phyloP scores from a whole-genome alignment of 2,329 filamentous ascomycete species.

The Zymoseptoria passerinii region DNA sequence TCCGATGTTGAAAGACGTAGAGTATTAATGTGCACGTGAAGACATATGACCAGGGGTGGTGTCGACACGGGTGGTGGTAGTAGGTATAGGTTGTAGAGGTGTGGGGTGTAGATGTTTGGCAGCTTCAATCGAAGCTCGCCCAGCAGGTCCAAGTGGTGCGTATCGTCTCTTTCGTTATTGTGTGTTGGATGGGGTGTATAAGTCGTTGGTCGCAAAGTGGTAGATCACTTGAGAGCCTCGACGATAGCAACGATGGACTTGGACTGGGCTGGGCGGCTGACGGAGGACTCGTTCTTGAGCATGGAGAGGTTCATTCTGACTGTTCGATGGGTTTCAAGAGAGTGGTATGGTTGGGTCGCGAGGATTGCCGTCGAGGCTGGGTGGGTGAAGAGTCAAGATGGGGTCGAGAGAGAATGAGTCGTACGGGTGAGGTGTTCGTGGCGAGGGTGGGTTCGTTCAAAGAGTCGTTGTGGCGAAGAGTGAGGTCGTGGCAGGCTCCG shows the following conservation, averaged over 20 bases:
- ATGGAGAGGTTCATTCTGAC: slow-evolving; percentile 21
- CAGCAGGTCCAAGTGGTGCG: slow-evolving; percentile 15
- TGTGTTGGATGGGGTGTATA: background rate
- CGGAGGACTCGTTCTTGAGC: slow-evolving; percentile 13
- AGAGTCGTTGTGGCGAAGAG: background rate
- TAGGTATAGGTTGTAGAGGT: background rate
- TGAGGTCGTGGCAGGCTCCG: background rate
- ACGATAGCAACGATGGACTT: slow-evolving; percentile 21
- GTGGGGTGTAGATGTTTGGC: background rate
- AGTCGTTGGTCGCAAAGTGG: slow-evolving; percentile 1
- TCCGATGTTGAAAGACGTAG: slow-evolving; percentile 25
- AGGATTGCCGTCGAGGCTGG: slow-evolving; percentile 15
- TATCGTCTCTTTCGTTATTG: slow-evolving; percentile 15
- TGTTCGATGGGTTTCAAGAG: slow-evolving; percentile 3
- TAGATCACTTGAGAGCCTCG: slow-evolving; percentile 12
- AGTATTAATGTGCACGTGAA: slow-evolving; percentile 7
- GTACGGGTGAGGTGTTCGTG: background rate
- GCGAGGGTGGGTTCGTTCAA: background rate
- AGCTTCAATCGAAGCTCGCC: slow-evolving; percentile 6
- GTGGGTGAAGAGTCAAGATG: slow-evolving; percentile 14
- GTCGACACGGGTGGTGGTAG: slow-evolving; percentile 1
- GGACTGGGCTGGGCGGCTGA: slow-evolving; percentile 19
- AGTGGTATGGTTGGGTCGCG: slow-evolving; percentile 16
- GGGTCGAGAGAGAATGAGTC: background rate
- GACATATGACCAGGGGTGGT: slow-evolving; percentile 14